Base-by-base conservation (phyloP, 1,284 basidiomycete species). In the Leucocoprinus gongylophorus region DNA sequence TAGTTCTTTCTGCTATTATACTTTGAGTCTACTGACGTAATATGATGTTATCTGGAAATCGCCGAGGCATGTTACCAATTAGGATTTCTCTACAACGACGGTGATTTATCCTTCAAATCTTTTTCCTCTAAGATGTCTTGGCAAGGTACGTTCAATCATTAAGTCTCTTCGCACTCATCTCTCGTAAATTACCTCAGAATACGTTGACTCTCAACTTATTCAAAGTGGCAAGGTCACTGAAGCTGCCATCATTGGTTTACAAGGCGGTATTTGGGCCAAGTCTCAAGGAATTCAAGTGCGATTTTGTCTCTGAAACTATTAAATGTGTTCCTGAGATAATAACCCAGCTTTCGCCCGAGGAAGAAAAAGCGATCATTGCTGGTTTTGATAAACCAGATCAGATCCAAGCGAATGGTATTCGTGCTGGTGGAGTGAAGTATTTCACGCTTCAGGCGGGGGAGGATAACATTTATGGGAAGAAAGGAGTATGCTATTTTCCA, bases 121-220 rank as follows among this genome's bases (percentile, higher is more conserved):
- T 18, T 35, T 46, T 46, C 46, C 55, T 38, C 28, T 61, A 38
- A 37, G n/a, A 52, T 80, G 78, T 78, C 78, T 63, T 79, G 78
- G 78, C 73, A 77, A 71, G 59, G 78, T 79, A 57, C 23, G 8
- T 15, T n/a, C 35, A 13, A 46, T 35, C 7, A 20, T 15, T 15
- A 35, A 50, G 20, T 39, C 46, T 47, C 28, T 45, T 17, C 20
- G 37, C 39, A 40, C 51, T 37, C 46, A 46, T 15, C 17, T 32
- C 37, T 43, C 26, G 37, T 13, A n/a, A n/a, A 26, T 54, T 52
- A 43, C 17, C 32, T 40, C 53, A 94, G 91, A 72, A 54, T 95
- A 95, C 74, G 90, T 97, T 67, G 91, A 97, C 71, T 71, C 73
- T 63, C 86, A 94, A 67, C 83, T 97, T 56, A 67, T 95, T 58